Evolutionary conservation across 345 rosid genomes (phyloP).

Genomic region (Camelina sativa): DNA sequence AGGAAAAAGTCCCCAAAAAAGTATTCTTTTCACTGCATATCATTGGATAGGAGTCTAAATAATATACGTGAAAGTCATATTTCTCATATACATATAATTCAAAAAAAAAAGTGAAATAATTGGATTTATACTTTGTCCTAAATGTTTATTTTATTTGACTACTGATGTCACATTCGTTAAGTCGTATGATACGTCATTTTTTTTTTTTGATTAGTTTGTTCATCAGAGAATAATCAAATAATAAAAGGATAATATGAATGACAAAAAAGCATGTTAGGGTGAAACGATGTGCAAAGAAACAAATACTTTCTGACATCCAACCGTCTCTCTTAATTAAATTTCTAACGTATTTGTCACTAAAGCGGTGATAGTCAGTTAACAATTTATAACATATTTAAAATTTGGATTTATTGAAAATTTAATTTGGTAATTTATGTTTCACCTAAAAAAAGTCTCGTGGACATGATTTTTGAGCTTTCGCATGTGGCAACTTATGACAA

Average conservation of each 20-base stretch:
- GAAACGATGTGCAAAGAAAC: background rate
- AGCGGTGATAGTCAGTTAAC: background rate
- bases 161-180: background rate
- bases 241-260: background rate
- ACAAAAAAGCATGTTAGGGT: background rate
- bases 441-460: background rate
- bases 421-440: background rate
- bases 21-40: no score
- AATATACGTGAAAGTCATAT: no score
- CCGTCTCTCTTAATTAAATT: background rate
- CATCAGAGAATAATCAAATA: background rate
- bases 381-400: background rate
- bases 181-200: background rate
- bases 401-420: background rate
- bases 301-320: constrained; percentile 1
- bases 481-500: background rate
- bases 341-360: background rate
- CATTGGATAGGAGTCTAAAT: no score
- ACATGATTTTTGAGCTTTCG: background rate
- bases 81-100: no score
- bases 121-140: background rate
- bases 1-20: background rate
- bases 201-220: background rate
- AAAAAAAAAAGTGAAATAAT: background rate
- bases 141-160: background rate